A percentile compares a stretch with the other conserved stretches of the same genome.
Conservation (phyloP, 768 basidiomycete species). For the Rhodocollybia butyracea region DNA sequence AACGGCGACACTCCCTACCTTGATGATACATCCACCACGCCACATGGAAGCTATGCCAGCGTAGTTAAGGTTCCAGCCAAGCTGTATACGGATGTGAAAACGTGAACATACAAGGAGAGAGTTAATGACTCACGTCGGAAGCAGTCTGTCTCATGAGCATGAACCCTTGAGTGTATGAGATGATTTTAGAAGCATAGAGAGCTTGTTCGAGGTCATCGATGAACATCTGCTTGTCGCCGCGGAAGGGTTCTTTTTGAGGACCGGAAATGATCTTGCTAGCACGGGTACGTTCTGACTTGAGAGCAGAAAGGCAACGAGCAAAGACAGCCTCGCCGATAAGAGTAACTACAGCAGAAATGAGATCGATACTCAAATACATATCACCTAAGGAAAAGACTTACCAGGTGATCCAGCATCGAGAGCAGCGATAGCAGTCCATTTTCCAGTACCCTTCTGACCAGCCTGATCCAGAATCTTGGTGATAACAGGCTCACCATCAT, state of each 20-base stretch:
- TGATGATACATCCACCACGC: constrained; percentile 99
- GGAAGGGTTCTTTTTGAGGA: constrained; percentile 90
- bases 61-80: constrained; percentile 92
- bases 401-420: constrained; percentile 89
- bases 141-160: constrained; percentile 99
- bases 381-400: constrained; percentile 29
- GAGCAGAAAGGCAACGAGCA: constrained; percentile 93
- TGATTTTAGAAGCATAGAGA: constrained; percentile 98
- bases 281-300: constrained; percentile 93
- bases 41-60: constrained; percentile 98
- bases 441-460: constrained; percentile 98
- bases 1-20: constrained; percentile 39
- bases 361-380: constrained; percentile 5
- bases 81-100: constrained; percentile 29
- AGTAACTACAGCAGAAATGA: constrained; percentile 60
- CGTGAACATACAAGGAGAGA: background rate
- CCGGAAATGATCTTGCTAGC: constrained; percentile 91
- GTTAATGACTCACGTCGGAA: constrained; percentile 58
- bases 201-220: constrained; percentile 99
- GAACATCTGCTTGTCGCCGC: constrained; percentile 97
- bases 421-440: constrained; percentile 98
- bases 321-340: constrained; percentile 99
- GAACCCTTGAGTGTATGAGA: constrained; percentile 99
- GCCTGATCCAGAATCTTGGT: constrained; percentile 94
- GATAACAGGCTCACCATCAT: constrained; percentile 89